Percentiles rank a stretch among this genome's conserved stretches.
These are phyloP conservation scores for Talaromyces trachyspermus DNA, from an alignment of 495 filamentous ascomycete genomes.

Conservation along the genomic window DNA sequence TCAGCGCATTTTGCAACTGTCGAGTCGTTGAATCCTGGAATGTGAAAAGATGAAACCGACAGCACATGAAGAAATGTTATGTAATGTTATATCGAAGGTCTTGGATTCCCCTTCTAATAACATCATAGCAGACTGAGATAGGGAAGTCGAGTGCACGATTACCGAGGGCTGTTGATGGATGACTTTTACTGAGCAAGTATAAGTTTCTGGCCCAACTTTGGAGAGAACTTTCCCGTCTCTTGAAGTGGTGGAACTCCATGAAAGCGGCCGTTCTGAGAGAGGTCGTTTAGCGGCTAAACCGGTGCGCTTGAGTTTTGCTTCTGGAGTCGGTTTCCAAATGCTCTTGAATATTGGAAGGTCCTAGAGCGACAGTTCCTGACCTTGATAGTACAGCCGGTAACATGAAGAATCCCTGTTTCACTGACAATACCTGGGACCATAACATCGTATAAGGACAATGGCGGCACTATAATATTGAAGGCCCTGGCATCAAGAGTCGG, in stretches of 20 bases:
- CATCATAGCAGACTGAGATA: conserved; percentile 84
- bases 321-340: conserved; percentile 64
- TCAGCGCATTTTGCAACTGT: conserved; percentile 65
- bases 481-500: conserved; percentile 58
- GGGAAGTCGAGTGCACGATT: conserved; percentile 63
- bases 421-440: conserved; percentile 62
- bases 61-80: conserved; percentile 67
- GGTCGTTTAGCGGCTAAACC: conserved; percentile 56
- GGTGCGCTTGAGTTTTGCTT: conserved; percentile 66
- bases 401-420: conserved; percentile 55
- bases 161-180: conserved; percentile 72
- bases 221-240: conserved; percentile 30
- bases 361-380: conserved; percentile 74
- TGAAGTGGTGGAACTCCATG: conserved; percentile 44
- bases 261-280: conserved; percentile 44
- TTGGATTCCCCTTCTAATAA: conserved; percentile 79
- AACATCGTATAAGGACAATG: conserved; percentile 73
- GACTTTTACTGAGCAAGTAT: conserved; percentile 51
- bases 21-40: conserved; percentile 83
- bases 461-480: conserved; percentile 61
- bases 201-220: conserved; percentile 29
- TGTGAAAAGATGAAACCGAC: conserved; percentile 82
- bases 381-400: conserved; percentile 74
- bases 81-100: conserved; percentile 69
- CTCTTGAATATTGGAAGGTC: conserved; percentile 69